phyloP scores from a whole-genome alignment of 106 monocot genomes.

The Vanilla planifolia region DNA sequence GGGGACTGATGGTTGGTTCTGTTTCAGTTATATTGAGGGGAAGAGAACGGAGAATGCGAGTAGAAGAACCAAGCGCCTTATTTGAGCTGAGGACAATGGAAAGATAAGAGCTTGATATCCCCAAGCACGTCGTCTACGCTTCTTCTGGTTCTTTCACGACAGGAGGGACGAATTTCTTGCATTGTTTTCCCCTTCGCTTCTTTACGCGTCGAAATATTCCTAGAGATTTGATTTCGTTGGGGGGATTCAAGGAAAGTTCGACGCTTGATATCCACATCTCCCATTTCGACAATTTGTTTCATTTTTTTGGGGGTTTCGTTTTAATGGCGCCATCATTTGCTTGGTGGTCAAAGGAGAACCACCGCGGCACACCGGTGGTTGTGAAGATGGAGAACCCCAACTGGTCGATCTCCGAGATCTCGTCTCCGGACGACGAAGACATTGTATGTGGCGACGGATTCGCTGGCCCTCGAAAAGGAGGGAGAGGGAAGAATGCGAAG shows the following conservation, averaged over 20 bases:
- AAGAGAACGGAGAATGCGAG: background rate
- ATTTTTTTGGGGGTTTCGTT: conserved; percentile 1
- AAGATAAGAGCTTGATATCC: conserved; percentile 1
- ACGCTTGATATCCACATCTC: background rate
- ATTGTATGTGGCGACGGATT: background rate
- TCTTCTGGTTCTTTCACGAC: background rate
- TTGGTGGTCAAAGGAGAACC: conserved; percentile 55
- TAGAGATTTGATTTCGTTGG: conserved; percentile 6
- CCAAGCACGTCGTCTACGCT: background rate
- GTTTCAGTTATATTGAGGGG: conserved; percentile 3
- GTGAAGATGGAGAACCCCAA: conserved; percentile 94
- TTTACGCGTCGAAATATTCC: background rate
- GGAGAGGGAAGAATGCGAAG: conserved; percentile 72
- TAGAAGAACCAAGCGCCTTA: background rate
- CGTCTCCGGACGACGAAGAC: conserved; percentile 22
- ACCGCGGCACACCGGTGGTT: conserved; percentile 60
- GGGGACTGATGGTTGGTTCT: background rate
- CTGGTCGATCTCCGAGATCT: conserved; percentile 46
- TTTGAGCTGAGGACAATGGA: background rate
- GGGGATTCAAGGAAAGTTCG: background rate
- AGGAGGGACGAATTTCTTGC: background rate
- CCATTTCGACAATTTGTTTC: background rate
- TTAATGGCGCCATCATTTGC: conserved; percentile 52
- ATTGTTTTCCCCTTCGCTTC: background rate
- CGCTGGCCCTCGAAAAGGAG: conserved; percentile 22